Conservation (phyloP, 805 yeast genomes). For the Wickerhamomyces silvicola region DNA sequence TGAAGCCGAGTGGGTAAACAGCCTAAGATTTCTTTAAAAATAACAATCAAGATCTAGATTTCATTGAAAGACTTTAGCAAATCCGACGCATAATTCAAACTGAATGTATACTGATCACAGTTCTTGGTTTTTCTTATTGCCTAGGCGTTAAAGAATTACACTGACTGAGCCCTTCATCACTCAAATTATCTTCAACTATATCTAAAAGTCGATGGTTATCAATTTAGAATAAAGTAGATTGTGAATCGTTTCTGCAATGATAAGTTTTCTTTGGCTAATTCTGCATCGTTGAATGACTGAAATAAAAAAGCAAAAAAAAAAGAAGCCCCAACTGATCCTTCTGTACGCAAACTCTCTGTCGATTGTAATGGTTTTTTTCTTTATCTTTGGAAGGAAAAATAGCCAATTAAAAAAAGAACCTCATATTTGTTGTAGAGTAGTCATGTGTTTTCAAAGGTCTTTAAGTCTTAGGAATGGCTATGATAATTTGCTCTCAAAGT, state of each 20-base stretch:
- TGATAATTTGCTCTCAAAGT: no score
- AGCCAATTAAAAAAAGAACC: constrained; percentile 15
- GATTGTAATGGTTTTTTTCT: constrained; percentile 18
- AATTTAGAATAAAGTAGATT: no score
- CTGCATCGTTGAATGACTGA: no score
- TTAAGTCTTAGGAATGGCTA: no score
- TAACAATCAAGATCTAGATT: not conserved
- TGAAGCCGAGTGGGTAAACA: not conserved
- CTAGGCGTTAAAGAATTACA: not conserved
- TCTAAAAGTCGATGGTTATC: no score
- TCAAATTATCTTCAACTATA: no score
- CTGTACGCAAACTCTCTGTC: constrained; percentile 13
- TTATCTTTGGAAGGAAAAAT: constrained; percentile 7
- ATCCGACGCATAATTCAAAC: constrained; percentile 17
- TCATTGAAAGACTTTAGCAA: constrained; percentile 3
- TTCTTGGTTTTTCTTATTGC: constrained; percentile 4
- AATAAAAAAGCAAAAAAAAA: no score
- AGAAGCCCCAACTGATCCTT: constrained; percentile 9
- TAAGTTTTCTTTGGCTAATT: no score
- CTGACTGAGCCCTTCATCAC: constrained; percentile 20
- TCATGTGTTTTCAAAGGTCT: no score
- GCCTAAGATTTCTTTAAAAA: not conserved
- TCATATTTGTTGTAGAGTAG: no score
- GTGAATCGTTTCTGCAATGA: no score
- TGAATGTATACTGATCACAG: constrained; percentile 18